Evolutionary conservation across 768 basidiomycete genomes (phyloP), one percentile per base, ranked within the genome.

Genomic region (Lactarius akahatsu): DNA sequence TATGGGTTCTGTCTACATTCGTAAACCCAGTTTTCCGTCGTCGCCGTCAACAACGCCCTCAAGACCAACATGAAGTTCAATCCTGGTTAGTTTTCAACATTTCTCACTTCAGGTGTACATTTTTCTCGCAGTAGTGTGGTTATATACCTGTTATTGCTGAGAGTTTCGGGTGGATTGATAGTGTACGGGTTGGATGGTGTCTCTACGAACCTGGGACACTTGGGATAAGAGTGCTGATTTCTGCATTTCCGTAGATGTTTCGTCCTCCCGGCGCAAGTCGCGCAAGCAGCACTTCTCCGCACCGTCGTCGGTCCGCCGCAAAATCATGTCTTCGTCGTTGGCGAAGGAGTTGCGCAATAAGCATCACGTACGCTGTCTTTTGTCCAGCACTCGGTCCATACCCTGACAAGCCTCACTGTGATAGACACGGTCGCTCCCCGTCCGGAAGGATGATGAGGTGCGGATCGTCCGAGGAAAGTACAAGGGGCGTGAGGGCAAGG

Each of bases 391-490:
- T 38, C 3, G 50, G 30, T 20, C 26, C 41, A n/a, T n/a, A 55
- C 3, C 62, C 54, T 64, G 36, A 63, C 59, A 58, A 71, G 38
- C 43, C 34, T 38, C 55, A 5, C 61, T 66, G 9, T 28, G 52
- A 59, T 72, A 96, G 94, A 80, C 87, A 72, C 95, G 95, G 71
- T 93, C 96, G 65, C 80, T 98, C 67, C 94, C 97, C 63, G 87
- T 98, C 74, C 91, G 97, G 76, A 98, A 98, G 79, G 96, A 98
- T 73, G 96, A 99, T 78, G 96, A 98, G 81, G 96, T 98, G 71
- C 83, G 90, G 76, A 94, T 99, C 73, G 92, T 98, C 67, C 86
- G 96, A 71, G 96, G 96, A 64, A 96, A 96, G 79, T 95, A 97
- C 87, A 97, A 97, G 85, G 96, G 97, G 60, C 87, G 95, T 76